phyloP scores from a whole-genome alignment of 495 filamentous ascomycete genomes.

The Penicillium verhagenii region DNA sequence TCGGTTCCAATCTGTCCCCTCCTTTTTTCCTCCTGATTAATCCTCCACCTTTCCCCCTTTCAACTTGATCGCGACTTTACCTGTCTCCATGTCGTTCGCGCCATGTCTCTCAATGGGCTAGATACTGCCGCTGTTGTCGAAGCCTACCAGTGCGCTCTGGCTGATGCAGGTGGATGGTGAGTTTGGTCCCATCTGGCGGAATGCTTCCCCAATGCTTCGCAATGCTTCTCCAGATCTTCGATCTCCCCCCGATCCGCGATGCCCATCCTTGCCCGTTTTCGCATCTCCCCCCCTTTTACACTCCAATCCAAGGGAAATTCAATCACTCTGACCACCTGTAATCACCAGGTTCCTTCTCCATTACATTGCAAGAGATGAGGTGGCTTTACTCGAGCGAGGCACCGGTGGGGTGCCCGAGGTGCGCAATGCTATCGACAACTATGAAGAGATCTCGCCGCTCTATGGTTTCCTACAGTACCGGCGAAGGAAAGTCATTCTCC shows the following conservation, averaged over 20 bases:
- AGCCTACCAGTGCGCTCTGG: slow-evolving; percentile 75
- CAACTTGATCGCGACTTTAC: slow-evolving; percentile 1
- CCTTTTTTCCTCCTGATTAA: slow-evolving; percentile 9
- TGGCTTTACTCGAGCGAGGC: slow-evolving; percentile 75
- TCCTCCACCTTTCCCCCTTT: slow-evolving; percentile 7
- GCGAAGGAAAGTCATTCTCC: slow-evolving; percentile 85
- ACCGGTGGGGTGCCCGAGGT: slow-evolving; percentile 84
- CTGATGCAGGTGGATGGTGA: slow-evolving; percentile 94
- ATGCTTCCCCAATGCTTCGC: slow-evolving; percentile 2
- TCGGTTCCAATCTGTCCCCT: slow-evolving; percentile 2
- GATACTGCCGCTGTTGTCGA: slow-evolving; percentile 78
- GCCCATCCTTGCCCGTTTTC: neutral
- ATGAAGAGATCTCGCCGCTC: slow-evolving; percentile 80
- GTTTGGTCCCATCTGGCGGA: slow-evolving; percentile 30
- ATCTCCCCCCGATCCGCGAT: neutral
- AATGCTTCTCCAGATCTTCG: neutral
- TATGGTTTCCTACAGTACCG: slow-evolving; percentile 92
- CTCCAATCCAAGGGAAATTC: neutral
- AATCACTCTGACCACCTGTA: slow-evolving; percentile 8
- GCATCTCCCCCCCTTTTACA: slow-evolving; percentile 4
- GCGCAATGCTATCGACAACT: slow-evolving; percentile 70
- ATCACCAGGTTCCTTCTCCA: slow-evolving; percentile 86
- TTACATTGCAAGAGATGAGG: slow-evolving; percentile 84
- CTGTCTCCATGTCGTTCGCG: slow-evolving; percentile 41
- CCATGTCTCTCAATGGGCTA: slow-evolving; percentile 97